Percentiles rank a stretch among this genome's conserved stretches.
Evolutionary conservation across 2,329 filamentous ascomycete species (phyloP).

Genomic region (Xylariaceae sp.): DNA sequence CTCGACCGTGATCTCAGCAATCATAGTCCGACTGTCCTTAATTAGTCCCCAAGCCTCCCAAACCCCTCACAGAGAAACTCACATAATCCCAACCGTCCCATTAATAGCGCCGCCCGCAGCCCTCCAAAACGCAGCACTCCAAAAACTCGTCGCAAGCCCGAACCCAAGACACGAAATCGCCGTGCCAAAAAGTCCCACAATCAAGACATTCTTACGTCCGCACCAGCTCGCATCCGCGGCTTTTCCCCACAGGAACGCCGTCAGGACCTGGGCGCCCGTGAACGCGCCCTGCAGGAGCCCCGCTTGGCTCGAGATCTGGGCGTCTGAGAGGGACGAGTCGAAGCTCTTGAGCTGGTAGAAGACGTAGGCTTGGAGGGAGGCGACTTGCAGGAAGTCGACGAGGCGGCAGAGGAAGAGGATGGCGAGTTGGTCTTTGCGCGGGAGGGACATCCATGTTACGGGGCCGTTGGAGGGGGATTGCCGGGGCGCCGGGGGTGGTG

Average conservation of each 20-base stretch:
- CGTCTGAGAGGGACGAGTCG: conserved; percentile 46
- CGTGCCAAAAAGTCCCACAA: conserved; percentile 64
- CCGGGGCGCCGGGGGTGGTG: conserved; percentile 14
- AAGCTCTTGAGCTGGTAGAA: conserved; percentile 72
- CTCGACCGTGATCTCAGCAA: conserved; percentile 45
- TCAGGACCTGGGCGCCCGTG: conserved; percentile 67
- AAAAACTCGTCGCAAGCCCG: conserved; percentile 64
- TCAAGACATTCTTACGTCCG: conserved; percentile 65
- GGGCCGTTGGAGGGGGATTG: conserved; percentile 24
- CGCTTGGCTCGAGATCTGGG: conserved; percentile 59
- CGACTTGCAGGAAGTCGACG: conserved; percentile 68
- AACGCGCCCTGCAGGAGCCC: conserved; percentile 67
- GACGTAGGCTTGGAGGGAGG: conserved; percentile 63
- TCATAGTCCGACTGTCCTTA: conserved; percentile 39
- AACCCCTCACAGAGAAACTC: conserved; percentile 24
- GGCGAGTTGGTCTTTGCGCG: conserved; percentile 63
- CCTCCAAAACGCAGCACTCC: conserved; percentile 59
- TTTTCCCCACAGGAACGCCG: conserved; percentile 68
- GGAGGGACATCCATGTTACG: conserved; percentile 65
- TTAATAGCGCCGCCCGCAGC: conserved; percentile 56
- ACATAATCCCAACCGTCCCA: conserved; percentile 46
- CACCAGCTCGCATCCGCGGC: conserved; percentile 53
- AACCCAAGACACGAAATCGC: conserved; percentile 64
- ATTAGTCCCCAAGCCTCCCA: neutral
- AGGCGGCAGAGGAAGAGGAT: conserved; percentile 66